Evolutionary conservation across 805 yeast genomes (phyloP).

Genomic region (Maudiozyma turicensis): DNA sequence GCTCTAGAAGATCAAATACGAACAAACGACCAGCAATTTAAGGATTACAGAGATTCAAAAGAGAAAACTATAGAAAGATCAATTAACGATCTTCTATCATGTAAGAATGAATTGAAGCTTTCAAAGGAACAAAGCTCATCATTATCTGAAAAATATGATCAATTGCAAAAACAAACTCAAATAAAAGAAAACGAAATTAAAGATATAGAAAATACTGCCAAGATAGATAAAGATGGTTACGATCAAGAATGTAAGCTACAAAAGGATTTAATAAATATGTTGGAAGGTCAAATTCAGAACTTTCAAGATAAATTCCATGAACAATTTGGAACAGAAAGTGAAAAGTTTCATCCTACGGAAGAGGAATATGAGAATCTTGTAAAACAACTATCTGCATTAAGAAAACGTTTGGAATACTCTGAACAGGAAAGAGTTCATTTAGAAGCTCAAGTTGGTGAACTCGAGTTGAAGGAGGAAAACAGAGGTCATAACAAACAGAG

Average conservation of each 20-base stretch:
- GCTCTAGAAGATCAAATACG: slow-evolving; percentile 35
- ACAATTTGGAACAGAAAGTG: slow-evolving; percentile 8
- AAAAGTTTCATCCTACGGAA: slow-evolving; percentile 13
- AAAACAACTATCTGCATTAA: background rate
- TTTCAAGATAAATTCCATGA: slow-evolving; percentile 13
- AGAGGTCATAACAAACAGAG: background rate
- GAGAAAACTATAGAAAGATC: background rate
- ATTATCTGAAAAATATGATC: slow-evolving; percentile 30
- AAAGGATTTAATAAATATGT: slow-evolving; percentile 32
- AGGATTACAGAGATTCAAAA: slow-evolving; percentile 19
- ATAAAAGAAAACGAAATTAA: slow-evolving; percentile 36
- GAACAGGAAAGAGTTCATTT: slow-evolving; percentile 29
- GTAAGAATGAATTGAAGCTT: slow-evolving; percentile 5
- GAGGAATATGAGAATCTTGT: slow-evolving; percentile 19
- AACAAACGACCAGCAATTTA: slow-evolving; percentile 26
- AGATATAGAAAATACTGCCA: slow-evolving; percentile 36
- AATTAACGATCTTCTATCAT: slow-evolving; percentile 46
- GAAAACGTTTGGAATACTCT: slow-evolving; percentile 20
- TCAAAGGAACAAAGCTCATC: slow-evolving; percentile 19
- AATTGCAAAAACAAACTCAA: slow-evolving; percentile 33
- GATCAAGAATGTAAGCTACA: slow-evolving; percentile 50
- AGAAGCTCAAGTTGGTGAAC: slow-evolving; percentile 37
- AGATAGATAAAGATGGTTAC: slow-evolving; percentile 39
- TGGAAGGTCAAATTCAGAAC: slow-evolving; percentile 32
- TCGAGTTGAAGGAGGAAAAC: slow-evolving; percentile 18